These are phyloP conservation scores for Akanthomyces dipterigenus DNA, from an alignment of 2,329 filamentous ascomycete species.

Conservation along the genomic window DNA sequence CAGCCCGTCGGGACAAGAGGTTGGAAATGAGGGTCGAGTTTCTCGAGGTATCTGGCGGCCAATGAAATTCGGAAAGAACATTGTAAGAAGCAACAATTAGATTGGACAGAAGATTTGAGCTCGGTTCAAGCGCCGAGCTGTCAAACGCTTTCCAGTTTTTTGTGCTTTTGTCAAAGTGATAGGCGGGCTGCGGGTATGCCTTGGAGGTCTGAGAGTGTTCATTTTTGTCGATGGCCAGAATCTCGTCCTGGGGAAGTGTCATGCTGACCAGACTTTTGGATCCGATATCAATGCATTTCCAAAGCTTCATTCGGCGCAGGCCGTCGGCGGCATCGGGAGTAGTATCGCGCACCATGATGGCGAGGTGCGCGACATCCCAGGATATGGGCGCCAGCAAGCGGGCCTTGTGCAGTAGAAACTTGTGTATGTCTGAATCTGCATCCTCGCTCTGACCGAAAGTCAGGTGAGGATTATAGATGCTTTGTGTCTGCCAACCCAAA, in stretches of 20 bases:
- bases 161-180: not conserved
- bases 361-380: slow-evolving; percentile 43
- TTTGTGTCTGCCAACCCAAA: slow-evolving; percentile 25
- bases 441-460: slow-evolving; percentile 54
- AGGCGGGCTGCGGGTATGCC: not conserved
- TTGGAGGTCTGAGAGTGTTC: not conserved
- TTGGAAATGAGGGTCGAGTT: slow-evolving; percentile 38
- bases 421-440: slow-evolving; percentile 34
- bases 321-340: slow-evolving; percentile 22
- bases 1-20: slow-evolving; percentile 34
- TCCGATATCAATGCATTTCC: slow-evolving; percentile 41
- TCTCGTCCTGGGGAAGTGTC: not conserved
- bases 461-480: slow-evolving; percentile 40
- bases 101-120: slow-evolving; percentile 13
- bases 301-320: slow-evolving; percentile 47
- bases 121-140: not conserved
- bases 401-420: slow-evolving; percentile 47
- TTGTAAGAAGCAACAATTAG: slow-evolving; percentile 45
- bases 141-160: not conserved
- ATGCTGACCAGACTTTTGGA: not conserved
- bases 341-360: slow-evolving; percentile 45
- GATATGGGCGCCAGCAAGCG: slow-evolving; percentile 37
- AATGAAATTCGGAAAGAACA: slow-evolving; percentile 44
- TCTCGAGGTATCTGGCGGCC: slow-evolving; percentile 35
- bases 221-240: not conserved